Percentiles rank a stretch among this genome's conserved stretches.
Evolutionary conservation across 805 yeast species (phyloP).

Genomic region (Isabelozyma rhagii): DNA sequence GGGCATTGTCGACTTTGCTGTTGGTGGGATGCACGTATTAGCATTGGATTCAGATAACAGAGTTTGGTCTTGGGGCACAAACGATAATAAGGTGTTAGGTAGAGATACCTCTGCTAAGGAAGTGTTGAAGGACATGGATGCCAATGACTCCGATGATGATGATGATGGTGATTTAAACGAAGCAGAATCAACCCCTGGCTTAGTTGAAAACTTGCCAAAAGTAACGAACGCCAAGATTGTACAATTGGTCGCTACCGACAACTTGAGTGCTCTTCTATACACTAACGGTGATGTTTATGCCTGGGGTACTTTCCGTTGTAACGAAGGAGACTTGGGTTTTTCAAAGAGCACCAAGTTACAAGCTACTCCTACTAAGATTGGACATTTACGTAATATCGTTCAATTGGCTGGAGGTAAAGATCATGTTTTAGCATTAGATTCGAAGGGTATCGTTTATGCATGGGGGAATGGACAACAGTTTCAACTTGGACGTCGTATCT

Average conservation of each 20-base stretch:
- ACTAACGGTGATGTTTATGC: conserved; percentile 88
- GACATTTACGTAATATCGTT: conserved; percentile 61
- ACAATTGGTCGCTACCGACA: conserved; percentile 89
- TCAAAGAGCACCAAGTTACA: conserved; percentile 60
- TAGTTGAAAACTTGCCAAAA: conserved; percentile 64
- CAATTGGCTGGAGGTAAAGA: conserved; percentile 92
- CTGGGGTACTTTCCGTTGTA: conserved; percentile 96
- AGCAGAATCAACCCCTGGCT: conserved; percentile 83
- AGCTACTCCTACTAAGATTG: conserved; percentile 60
- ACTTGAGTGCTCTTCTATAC: conserved; percentile 75
- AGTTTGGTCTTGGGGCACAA: conserved; percentile 99
- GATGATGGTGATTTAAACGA: conserved; percentile 86
- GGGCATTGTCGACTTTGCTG: conserved; percentile 82
- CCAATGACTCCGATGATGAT: conserved; percentile 54
- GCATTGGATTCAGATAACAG: conserved; percentile 74
- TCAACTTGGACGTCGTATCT: conserved; percentile 84
- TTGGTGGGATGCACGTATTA: conserved; percentile 93
- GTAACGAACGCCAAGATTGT: conserved; percentile 48
- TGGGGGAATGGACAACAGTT: conserved; percentile 98
- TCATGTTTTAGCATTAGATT: conserved; percentile 80
- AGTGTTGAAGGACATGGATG: conserved; percentile 65
- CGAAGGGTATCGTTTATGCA: conserved; percentile 82
- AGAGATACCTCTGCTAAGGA: conserved; percentile 74
- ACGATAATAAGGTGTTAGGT: conserved; percentile 89
- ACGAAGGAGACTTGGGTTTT: conserved; percentile 89